Conservation (phyloP, 2,329 filamentous ascomycete genomes). For the Sclerotiophoma versabilis region DNA sequence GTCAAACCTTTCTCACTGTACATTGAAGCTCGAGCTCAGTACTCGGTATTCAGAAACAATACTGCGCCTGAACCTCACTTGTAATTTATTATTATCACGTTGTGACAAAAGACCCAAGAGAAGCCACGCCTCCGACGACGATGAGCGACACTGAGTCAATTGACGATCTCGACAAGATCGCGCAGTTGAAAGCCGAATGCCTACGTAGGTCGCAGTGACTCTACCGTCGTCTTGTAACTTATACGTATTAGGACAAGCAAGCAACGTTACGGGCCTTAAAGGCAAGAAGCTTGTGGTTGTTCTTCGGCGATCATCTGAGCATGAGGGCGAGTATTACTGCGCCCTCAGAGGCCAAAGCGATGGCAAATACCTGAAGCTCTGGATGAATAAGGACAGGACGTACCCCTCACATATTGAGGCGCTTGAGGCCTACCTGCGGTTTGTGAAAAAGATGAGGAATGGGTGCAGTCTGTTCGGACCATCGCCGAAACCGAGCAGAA, state of each 20-base stretch:
- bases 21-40: too few species aligned
- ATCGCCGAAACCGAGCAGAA: conserved; percentile 16
- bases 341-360: conserved; percentile 32
- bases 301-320: conserved; percentile 26
- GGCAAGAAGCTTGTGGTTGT: conserved; percentile 28
- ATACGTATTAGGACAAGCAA: conserved; percentile 14
- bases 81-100: not conserved
- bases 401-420: conserved; percentile 32
- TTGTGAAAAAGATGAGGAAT: conserved; percentile 34
- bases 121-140: not conserved
- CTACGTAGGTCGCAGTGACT: conserved; percentile 11
- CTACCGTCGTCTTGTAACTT: not conserved
- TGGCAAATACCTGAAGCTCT: conserved; percentile 39
- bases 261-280: conserved; percentile 30
- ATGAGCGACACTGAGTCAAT: conserved; percentile 14
- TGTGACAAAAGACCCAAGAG: not conserved
- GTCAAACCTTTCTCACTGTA: not conserved
- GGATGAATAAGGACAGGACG: conserved; percentile 38
- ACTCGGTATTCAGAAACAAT: not conserved
- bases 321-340: conserved; percentile 31
- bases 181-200: conserved; percentile 1
- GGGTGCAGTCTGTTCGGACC: conserved; percentile 31
- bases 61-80: not conserved
- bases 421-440: conserved; percentile 34
- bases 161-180: conserved; percentile 2